Evolutionary conservation across 179 eudicot genomes (phyloP).

Genomic region (Pouteria campechiana): DNA sequence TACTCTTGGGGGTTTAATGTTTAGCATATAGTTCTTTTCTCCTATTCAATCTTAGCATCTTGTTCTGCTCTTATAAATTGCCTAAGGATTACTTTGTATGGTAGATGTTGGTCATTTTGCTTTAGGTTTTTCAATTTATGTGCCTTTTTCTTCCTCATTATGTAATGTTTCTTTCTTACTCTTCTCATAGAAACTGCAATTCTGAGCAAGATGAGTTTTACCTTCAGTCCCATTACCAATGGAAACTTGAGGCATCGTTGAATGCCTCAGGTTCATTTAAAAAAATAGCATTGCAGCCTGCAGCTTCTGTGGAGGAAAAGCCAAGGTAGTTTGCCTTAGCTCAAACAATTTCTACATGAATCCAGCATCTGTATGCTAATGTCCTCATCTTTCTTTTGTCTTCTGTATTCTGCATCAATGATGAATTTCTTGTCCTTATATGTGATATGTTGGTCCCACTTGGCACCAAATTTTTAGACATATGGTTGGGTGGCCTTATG

Average conservation of each 20-base stretch:
- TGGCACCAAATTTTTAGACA: too few relatives aligned
- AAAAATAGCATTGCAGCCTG: slow-evolving; percentile 63
- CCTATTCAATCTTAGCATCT: too few relatives aligned
- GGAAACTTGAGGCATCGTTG: slow-evolving; percentile 51
- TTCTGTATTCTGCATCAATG: neutral
- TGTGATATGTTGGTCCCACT: too few relatives aligned
- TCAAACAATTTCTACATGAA: too few relatives aligned
- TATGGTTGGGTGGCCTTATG: slow-evolving; percentile 7
- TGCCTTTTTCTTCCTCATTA: neutral
- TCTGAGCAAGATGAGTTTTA: slow-evolving; percentile 74
- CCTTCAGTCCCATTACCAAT: slow-evolving; percentile 31
- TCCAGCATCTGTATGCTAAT: too few relatives aligned
- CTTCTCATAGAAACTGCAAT: slow-evolving; percentile 29
- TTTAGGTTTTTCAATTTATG: neutral
- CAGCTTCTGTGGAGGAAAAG: slow-evolving; percentile 41
- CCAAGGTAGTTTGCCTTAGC: slow-evolving; percentile 60
- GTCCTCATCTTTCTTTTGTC: neutral
- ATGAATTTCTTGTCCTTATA: neutral
- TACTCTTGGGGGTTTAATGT: too few relatives aligned
- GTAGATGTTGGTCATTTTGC: neutral
- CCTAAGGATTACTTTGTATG: neutral
- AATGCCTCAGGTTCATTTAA: slow-evolving; percentile 60
- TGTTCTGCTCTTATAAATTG: neutral
- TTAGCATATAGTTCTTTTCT: too few relatives aligned
- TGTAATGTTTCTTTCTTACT: slow-evolving; percentile 8